Conservation (phyloP, 257 asterid species). For the Paulownia fortunei region DNA sequence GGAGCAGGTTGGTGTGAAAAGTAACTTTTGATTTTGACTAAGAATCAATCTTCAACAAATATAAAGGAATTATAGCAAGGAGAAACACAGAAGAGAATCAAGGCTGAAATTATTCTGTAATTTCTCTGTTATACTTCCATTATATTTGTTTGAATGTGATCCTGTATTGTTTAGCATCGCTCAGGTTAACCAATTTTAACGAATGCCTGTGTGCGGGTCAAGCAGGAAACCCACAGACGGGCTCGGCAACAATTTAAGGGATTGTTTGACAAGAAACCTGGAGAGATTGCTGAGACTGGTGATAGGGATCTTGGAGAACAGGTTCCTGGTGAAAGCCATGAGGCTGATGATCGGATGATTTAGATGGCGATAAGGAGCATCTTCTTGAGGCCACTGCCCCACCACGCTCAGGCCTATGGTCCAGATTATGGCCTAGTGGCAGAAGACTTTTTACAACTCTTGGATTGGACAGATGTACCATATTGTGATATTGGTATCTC, state of each 20-base stretch:
- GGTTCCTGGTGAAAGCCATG: slow-evolving; percentile 41
- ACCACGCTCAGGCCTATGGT: slow-evolving; percentile 54
- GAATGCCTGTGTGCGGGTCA: not conserved
- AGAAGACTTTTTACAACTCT: slow-evolving; percentile 57
- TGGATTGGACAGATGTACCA: slow-evolving; percentile 81
- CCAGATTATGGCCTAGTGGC: slow-evolving; percentile 62
- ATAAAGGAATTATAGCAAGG: not conserved
- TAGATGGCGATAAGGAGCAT: slow-evolving; percentile 47
- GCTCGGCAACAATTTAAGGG: slow-evolving; percentile 90
- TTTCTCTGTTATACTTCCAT: not conserved
- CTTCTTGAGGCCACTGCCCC: slow-evolving; percentile 62
- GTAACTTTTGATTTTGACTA: not conserved
- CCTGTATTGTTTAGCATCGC: not conserved
- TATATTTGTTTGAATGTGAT: not conserved
- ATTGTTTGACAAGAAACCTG: slow-evolving; percentile 95
- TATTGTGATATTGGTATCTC: slow-evolving; percentile 50
- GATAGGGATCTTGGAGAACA: slow-evolving; percentile 40
- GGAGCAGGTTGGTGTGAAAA: slow-evolving; percentile 70
- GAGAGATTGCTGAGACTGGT: slow-evolving; percentile 79
- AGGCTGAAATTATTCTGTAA: too few relatives aligned
- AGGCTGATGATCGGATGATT: slow-evolving; percentile 42
- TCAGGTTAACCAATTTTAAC: not conserved
- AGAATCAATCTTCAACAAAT: not conserved
- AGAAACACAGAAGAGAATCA: not conserved
- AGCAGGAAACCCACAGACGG: slow-evolving; percentile 71